Evolutionary conservation across 2,329 filamentous ascomycete genomes (phyloP), one percentile per base, ranked within the genome.

Genomic region (Venturia oleaginea): DNA sequence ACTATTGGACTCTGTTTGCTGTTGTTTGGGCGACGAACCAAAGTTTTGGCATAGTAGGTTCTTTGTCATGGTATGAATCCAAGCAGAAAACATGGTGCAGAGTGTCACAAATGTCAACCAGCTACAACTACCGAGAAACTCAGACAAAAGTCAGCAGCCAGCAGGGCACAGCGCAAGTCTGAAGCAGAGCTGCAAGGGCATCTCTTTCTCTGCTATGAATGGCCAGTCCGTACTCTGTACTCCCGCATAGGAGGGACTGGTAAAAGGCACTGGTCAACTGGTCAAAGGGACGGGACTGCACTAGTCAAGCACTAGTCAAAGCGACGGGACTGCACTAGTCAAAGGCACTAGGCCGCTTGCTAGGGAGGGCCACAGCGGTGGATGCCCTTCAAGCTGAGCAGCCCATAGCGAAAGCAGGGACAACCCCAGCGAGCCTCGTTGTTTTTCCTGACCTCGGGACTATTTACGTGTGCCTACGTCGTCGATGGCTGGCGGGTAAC

Each of bases 11-110:
- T 32, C 13, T 57, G 27, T 57, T 57, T 57, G 51, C n/a, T 57
- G 51, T 57, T 57, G 51, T 57, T 57, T 13, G 51, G 51, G 51
- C 27, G 51, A 57, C 19, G 51, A 57, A 11, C 51, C 51, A 57
- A 4, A 34, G 15, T 32, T 22, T 57, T 13, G 51, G n/a, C n/a
- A n/a, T n/a, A n/a, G n/a, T n/a, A n/a, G n/a, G n/a, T n/a, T n/a
- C n/a, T n/a, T n/a, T n/a, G n/a, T n/a, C n/a, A n/a, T n/a, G n/a
- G n/a, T n/a, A n/a, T n/a, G n/a, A n/a, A n/a, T n/a, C n/a, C n/a
- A n/a, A n/a, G n/a, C n/a, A 11, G 15, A 11, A n/a, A 27, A 4
- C 48, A 55, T 55, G 48, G 48, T 17, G 30, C 27, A n/a, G 27
- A 11, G 30, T 17, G 27, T 54, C 48, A 32, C 48, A 24, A 54